These are phyloP conservation scores for Aphanoascus verrucosus DNA, from an alignment of 2,329 filamentous ascomycete genomes.

Conservation along the genomic window DNA sequence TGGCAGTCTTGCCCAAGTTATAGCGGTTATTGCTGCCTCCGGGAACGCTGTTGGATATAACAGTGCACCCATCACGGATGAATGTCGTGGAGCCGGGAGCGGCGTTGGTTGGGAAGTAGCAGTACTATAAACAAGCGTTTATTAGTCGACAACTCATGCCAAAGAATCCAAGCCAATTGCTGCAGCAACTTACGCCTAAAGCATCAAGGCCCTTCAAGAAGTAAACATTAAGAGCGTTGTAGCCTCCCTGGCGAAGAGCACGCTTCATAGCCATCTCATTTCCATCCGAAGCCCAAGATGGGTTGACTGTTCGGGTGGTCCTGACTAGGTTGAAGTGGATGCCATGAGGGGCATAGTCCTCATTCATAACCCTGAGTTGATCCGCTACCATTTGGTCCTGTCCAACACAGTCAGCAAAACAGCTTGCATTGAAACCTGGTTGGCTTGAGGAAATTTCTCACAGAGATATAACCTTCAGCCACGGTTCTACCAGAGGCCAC, in stretches of 20 bases:
- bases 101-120: slow-evolving; percentile 16
- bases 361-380: slow-evolving; percentile 17
- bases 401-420: neutral
- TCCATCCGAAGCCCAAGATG: slow-evolving; percentile 14
- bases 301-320: slow-evolving; percentile 14
- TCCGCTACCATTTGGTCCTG: slow-evolving; percentile 12
- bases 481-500: slow-evolving; percentile 28
- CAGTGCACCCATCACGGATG: slow-evolving; percentile 20
- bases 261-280: slow-evolving; percentile 15
- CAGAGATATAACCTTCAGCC: slow-evolving; percentile 25
- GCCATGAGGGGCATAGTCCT: slow-evolving; percentile 12
- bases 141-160: neutral
- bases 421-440: neutral
- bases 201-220: slow-evolving; percentile 14
- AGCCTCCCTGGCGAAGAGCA: slow-evolving; percentile 20
- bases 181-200: slow-evolving; percentile 3
- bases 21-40: slow-evolving; percentile 17
- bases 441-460: slow-evolving; percentile 3
- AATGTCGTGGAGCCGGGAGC: slow-evolving; percentile 15
- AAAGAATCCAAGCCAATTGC: neutral
- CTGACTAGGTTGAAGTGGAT: slow-evolving; percentile 13
- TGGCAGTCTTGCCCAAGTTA: slow-evolving; percentile 22
- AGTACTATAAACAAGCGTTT: slow-evolving; percentile 6
- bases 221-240: slow-evolving; percentile 23
- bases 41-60: slow-evolving; percentile 19